phyloP scores from a whole-genome alignment of 306 rosid species.

The Luffa acutangula region DNA sequence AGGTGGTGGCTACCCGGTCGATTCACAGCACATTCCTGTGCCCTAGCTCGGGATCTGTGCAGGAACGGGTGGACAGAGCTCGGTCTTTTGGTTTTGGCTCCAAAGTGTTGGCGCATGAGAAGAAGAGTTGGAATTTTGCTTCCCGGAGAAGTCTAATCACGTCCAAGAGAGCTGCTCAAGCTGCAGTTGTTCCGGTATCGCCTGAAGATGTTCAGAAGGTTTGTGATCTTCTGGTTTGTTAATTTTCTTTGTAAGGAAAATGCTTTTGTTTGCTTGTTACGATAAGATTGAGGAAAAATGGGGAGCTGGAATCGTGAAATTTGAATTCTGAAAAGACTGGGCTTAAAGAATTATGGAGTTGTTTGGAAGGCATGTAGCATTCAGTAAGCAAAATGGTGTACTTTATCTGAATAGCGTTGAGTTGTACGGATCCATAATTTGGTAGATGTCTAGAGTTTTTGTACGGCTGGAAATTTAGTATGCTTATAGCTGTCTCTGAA shows the following conservation, averaged over 20 bases:
- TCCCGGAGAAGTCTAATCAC: conserved; percentile 22
- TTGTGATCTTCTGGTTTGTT: conserved; percentile 6
- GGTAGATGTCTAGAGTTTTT: neutral
- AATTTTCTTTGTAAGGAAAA: neutral
- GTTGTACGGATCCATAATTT: neutral
- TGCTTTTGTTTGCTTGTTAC: conserved; percentile 2
- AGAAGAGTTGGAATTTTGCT: conserved; percentile 12
- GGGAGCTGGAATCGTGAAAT: neutral
- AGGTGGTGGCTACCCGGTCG: conserved; percentile 58
- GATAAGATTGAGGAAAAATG: neutral
- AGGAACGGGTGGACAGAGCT: conserved; percentile 30
- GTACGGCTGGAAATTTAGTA: neutral
- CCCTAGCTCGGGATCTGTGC: conserved; percentile 37
- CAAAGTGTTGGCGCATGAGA: conserved; percentile 11
- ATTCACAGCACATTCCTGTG: conserved; percentile 42
- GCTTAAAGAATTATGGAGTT: neutral
- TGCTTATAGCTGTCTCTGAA: neutral
- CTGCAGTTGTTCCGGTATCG: conserved; percentile 59
- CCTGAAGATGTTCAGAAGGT: conserved; percentile 71
- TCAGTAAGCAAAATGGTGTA: neutral
- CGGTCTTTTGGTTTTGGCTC: conserved; percentile 32
- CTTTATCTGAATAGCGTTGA: neutral
- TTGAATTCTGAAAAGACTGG: neutral
- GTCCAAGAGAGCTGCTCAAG: conserved; percentile 44
- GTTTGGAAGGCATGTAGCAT: neutral